Percentiles rank a stretch among this genome's conserved stretches.
These are phyloP conservation scores for Picea sitchensis DNA, from an alignment of 75 land plant genomes.

Conservation along the genomic window DNA sequence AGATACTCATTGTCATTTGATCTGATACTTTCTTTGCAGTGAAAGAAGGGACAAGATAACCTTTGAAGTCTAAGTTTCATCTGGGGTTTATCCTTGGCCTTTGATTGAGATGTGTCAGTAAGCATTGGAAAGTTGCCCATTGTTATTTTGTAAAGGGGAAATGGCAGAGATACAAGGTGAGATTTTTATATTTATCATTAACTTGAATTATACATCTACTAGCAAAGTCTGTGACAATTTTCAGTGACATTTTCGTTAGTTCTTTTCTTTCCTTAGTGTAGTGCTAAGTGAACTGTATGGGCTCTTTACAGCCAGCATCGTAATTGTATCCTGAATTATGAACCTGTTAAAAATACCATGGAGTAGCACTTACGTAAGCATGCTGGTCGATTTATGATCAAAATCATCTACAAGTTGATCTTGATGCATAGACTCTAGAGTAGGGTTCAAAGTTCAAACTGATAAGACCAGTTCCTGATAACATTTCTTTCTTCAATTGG, in stretches of 20 bases:
- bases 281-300: neutral
- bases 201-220: neutral
- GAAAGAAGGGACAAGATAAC: neutral
- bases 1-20: neutral
- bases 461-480: too few relatives aligned
- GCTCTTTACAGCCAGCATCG: neutral
- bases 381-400: neutral
- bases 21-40: neutral
- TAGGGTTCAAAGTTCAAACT: too few relatives aligned
- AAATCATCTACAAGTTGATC: neutral
- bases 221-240: neutral
- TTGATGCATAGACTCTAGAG: too few relatives aligned
- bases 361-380: neutral
- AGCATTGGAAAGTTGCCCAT: neutral
- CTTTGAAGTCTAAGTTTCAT: neutral
- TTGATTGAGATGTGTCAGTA: slow-evolving; percentile 3
- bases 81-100: neutral
- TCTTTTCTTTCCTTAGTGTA: neutral
- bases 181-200: neutral
- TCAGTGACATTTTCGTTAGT: neutral
- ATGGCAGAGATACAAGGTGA: slow-evolving; percentile 7
- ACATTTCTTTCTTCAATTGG: too few relatives aligned
- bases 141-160: neutral
- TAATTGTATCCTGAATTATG: neutral
- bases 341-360: too few relatives aligned